These are phyloP conservation scores for Planoprotostelium fungivorum DNA, from an alignment of 78 protist genomes.

Conservation along the genomic window DNA sequence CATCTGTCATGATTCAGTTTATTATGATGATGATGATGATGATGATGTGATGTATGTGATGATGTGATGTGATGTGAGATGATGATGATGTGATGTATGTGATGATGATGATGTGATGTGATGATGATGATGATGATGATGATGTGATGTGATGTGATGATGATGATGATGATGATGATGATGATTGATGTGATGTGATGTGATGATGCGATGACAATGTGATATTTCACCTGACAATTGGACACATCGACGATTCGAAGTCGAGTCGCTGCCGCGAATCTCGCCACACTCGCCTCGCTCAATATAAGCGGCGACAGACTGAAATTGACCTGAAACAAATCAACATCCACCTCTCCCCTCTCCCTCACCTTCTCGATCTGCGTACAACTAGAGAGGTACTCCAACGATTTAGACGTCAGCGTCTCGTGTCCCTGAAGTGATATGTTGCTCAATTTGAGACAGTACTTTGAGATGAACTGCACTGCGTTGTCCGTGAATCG, in stretches of 20 bases:
- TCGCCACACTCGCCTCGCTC: background rate
- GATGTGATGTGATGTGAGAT: too few species aligned
- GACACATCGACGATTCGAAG: background rate
- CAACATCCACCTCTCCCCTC: background rate
- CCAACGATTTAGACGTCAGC: background rate
- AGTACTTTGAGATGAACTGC: background rate
- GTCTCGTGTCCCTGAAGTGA: background rate
- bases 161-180: background rate
- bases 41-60: background rate
- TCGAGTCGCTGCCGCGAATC: background rate
- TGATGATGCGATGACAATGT: background rate
- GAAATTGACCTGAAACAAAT: background rate
- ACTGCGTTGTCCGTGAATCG: background rate
- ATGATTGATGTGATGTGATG: background rate
- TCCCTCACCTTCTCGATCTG: background rate
- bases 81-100: background rate
- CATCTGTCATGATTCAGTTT: background rate
- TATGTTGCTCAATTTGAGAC: background rate
- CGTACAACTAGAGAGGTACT: background rate
- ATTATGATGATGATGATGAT: background rate
- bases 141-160: background rate
- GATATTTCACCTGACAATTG: background rate
- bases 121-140: background rate
- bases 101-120: background rate
- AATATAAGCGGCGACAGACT: background rate